These are phyloP conservation scores for Thyridium curvatum DNA, from an alignment of 2,329 filamentous ascomycete species.

Conservation along the genomic window DNA sequence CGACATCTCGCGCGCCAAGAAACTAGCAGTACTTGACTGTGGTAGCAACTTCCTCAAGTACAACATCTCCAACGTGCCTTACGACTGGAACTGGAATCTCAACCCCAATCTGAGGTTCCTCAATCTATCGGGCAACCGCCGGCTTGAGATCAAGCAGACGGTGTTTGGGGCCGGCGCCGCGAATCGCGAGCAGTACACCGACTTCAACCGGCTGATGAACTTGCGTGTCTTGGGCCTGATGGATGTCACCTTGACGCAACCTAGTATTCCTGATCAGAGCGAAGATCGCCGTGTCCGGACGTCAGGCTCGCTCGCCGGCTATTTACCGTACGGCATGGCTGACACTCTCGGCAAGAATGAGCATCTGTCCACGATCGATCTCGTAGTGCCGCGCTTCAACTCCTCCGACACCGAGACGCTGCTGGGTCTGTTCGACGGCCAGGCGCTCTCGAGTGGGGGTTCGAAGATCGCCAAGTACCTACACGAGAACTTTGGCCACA, in stretches of 20 bases:
- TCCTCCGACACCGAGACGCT: slow-evolving; percentile 86
- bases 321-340: slow-evolving; percentile 94
- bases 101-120: slow-evolving; percentile 93
- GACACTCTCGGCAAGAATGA: slow-evolving; percentile 90
- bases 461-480: slow-evolving; percentile 95
- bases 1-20: slow-evolving; percentile 89
- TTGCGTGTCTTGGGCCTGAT: slow-evolving; percentile 87
- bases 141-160: slow-evolving; percentile 78
- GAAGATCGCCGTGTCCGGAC: slow-evolving; percentile 93
- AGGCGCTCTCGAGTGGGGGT: slow-evolving; percentile 79
- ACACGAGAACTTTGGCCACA: slow-evolving; percentile 88
- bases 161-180: slow-evolving; percentile 44
- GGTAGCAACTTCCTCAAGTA: slow-evolving; percentile 95
- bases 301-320: slow-evolving; percentile 88
- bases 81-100: slow-evolving; percentile 99
- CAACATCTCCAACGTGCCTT: slow-evolving; percentile 98
- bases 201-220: slow-evolving; percentile 80
- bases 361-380: slow-evolving; percentile 90
- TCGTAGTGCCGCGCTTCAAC: slow-evolving; percentile 89
- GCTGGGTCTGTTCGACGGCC: slow-evolving; percentile 92
- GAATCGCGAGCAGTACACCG: slow-evolving; percentile 69
- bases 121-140: slow-evolving; percentile 94
- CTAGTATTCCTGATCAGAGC: slow-evolving; percentile 88
- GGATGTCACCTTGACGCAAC: slow-evolving; percentile 94
- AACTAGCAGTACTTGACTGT: slow-evolving; percentile 86